These are phyloP conservation scores for Prunus fruticosa DNA, from an alignment of 306 rosid genomes.

Conservation along the genomic window DNA sequence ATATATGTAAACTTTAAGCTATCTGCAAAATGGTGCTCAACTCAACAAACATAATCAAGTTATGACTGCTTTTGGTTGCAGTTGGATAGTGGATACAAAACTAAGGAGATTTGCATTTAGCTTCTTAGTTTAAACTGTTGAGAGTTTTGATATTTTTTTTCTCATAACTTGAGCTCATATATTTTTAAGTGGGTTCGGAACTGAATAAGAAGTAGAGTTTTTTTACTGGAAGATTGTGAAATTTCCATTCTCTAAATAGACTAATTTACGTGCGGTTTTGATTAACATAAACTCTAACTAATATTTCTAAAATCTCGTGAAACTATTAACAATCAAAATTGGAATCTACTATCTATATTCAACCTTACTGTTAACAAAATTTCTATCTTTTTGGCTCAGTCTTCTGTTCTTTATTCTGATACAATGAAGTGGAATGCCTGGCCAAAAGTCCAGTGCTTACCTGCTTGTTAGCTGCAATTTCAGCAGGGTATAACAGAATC, in stretches of 20 bases:
- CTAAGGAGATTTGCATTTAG: too few relatives aligned
- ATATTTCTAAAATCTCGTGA: background rate
- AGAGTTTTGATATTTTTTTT: too few relatives aligned
- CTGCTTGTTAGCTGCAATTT: too few relatives aligned
- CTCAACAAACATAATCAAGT: background rate
- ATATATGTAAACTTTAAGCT: background rate
- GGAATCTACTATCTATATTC: background rate
- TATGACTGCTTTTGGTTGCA: background rate
- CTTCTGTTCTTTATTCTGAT: background rate
- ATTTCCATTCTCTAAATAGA: too few relatives aligned
- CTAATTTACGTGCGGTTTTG: too few relatives aligned
- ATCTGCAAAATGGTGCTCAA: background rate
- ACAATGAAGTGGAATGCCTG: background rate
- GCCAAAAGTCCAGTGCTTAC: background rate
- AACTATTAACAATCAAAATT: background rate
- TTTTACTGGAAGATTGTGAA: too few relatives aligned
- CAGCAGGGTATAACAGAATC: too few relatives aligned
- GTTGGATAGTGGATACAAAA: too few relatives aligned
- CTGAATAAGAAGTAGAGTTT: too few relatives aligned
- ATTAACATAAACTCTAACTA: background rate
- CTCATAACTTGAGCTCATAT: too few relatives aligned
- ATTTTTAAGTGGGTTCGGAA: too few relatives aligned
- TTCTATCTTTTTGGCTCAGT: background rate
- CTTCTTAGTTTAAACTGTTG: too few relatives aligned
- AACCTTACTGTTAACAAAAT: background rate